Conservation (phyloP, 2,329 filamentous ascomycete genomes). For the Berkeleyomyces rouxiae region DNA sequence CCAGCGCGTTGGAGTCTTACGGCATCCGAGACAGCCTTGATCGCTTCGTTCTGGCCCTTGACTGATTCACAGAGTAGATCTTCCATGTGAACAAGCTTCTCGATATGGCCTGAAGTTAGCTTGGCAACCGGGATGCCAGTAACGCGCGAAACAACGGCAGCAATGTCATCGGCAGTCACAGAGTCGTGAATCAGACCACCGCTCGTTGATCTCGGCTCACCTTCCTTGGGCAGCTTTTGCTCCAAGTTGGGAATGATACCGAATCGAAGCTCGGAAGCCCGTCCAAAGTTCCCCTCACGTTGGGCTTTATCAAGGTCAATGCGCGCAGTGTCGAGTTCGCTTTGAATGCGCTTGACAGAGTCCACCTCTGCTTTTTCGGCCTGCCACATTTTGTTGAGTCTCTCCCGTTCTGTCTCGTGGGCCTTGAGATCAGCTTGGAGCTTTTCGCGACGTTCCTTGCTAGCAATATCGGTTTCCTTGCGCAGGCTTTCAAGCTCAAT, state of each 20-base stretch:
- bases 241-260: conserved; percentile 72
- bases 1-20: conserved; percentile 89
- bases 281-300: conserved; percentile 71
- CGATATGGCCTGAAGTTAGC: conserved; percentile 80
- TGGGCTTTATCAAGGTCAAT: conserved; percentile 79
- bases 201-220: conserved; percentile 26
- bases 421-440: conserved; percentile 60
- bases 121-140: conserved; percentile 90
- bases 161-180: conserved; percentile 91
- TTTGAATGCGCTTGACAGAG: conserved; percentile 70
- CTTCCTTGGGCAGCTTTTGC: conserved; percentile 61
- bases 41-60: conserved; percentile 83
- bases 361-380: conserved; percentile 77
- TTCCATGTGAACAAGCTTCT: conserved; percentile 93
- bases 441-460: conserved; percentile 73
- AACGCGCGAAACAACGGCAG: conserved; percentile 72
- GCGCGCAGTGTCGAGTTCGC: conserved; percentile 71
- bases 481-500: conserved; percentile 89
- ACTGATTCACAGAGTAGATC: conserved; percentile 70
- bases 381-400: conserved; percentile 72
- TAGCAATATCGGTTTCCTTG: conserved; percentile 84
- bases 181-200: conserved; percentile 68
- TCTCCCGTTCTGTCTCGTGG: conserved; percentile 60
- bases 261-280: conserved; percentile 82
- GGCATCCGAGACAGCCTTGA: conserved; percentile 79